Percentiles rank a stretch among this genome's conserved stretches.
phyloP scores from a whole-genome alignment of 1,139 yeast species.

The Zygoascus sp. region DNA sequence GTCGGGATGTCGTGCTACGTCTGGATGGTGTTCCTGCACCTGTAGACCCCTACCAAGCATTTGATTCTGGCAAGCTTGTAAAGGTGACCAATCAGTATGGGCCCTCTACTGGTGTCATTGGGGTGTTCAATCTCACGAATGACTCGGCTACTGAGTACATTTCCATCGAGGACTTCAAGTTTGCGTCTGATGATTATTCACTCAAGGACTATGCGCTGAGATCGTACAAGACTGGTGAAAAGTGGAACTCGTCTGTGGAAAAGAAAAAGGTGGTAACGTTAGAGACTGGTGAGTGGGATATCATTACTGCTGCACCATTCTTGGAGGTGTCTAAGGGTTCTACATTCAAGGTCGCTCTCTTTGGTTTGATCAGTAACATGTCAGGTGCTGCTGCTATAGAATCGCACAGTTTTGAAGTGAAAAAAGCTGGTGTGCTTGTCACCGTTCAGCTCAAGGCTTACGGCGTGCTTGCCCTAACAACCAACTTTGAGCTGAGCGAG shows the following conservation, averaged over 20 bases:
- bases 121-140: conserved; percentile 24
- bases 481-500: conserved; percentile 3
- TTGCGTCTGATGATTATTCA: background rate
- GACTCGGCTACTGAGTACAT: conserved; percentile 16
- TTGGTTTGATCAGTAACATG: conserved; percentile 25
- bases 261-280: conserved; percentile 17
- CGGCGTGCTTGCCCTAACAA: conserved; percentile 9
- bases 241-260: conserved; percentile 14
- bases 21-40: conserved; percentile 24
- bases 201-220: conserved; percentile 16
- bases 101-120: conserved; percentile 16
- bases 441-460: conserved; percentile 6
- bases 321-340: conserved; percentile 16
- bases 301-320: conserved; percentile 24
- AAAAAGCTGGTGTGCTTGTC: conserved; percentile 1
- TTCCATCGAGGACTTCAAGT: conserved; percentile 13
- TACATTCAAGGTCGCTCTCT: conserved; percentile 19
- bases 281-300: conserved; percentile 23
- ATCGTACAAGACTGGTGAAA: conserved; percentile 19
- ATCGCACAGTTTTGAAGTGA: conserved; percentile 10
- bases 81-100: conserved; percentile 19
- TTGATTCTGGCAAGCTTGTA: conserved; percentile 17
- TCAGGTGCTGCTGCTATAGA: conserved; percentile 21
- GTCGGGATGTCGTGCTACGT: conserved; percentile 21
- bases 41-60: conserved; percentile 23